Evolutionary conservation across 129 eudicot species (phyloP).

Genomic region (Chrysanthemum seticuspe): DNA sequence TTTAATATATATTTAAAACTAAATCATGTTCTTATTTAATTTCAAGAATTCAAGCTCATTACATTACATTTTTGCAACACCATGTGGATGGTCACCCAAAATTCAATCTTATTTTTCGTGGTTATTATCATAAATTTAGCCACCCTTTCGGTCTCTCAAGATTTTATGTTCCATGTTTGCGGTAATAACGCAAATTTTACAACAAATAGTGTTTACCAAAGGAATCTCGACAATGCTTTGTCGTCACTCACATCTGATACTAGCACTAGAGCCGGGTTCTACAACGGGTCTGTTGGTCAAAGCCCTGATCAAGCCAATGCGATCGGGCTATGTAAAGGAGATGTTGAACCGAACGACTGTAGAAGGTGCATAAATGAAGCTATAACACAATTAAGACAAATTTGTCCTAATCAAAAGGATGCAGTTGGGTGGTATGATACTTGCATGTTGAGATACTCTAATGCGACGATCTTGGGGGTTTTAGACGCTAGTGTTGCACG

Average conservation of each 20-base stretch:
- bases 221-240: constrained; percentile 16
- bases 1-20: neutral
- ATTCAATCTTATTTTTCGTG: neutral
- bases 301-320: constrained; percentile 34
- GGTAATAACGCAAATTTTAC: constrained; percentile 12
- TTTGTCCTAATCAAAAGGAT: constrained; percentile 31
- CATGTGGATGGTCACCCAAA: constrained; percentile 12
- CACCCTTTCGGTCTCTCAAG: constrained; percentile 16
- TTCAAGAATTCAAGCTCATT: constrained; percentile 5
- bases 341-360: constrained; percentile 32
- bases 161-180: neutral
- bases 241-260: constrained; percentile 24
- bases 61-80: constrained; percentile 3
- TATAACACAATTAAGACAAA: neutral
- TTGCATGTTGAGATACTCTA: constrained; percentile 48
- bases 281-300: constrained; percentile 30
- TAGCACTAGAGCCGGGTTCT: constrained; percentile 30
- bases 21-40: neutral
- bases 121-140: neutral
- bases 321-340: constrained; percentile 49
- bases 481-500: neutral
- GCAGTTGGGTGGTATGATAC: constrained; percentile 26
- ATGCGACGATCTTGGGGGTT: constrained; percentile 31
- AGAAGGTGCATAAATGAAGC: constrained; percentile 28
- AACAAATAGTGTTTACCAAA: constrained; percentile 20